Percentiles rank a stretch among this genome's conserved stretches.
Conservation (phyloP, 108 stramenopile species). For the Aureococcus anophagefferens region DNA sequence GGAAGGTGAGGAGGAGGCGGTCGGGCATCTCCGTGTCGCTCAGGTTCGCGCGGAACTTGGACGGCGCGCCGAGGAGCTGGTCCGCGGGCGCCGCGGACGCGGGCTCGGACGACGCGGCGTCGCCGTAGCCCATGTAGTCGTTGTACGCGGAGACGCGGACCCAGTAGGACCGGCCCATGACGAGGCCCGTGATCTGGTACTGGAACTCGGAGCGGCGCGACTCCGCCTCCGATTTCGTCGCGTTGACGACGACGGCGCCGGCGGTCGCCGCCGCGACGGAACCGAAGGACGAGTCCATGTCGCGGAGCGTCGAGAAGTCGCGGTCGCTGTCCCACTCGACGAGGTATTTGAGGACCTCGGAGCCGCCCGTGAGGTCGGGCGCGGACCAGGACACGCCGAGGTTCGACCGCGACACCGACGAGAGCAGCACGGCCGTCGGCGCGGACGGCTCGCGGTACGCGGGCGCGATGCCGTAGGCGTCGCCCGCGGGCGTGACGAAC, state of each 20-base stretch:
- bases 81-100: constrained; percentile 25
- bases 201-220: constrained; percentile 2
- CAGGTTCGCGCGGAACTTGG: constrained; percentile 21
- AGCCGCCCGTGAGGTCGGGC: constrained; percentile 40
- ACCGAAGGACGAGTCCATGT: neutral
- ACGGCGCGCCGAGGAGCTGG: constrained; percentile 26
- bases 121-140: constrained; percentile 27
- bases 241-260: neutral
- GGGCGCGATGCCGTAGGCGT: neutral
- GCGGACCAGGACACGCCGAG: constrained; percentile 46
- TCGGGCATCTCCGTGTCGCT: constrained; percentile 33
- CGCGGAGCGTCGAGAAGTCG: neutral
- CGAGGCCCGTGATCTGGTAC: constrained; percentile 30
- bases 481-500: too few relatives aligned
- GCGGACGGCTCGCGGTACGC: constrained; percentile 2
- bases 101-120: constrained; percentile 35
- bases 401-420: constrained; percentile 46
- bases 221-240: neutral
- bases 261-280: neutral
- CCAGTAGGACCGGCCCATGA: constrained; percentile 34
- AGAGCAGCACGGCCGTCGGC: constrained; percentile 37
- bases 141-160: constrained; percentile 51
- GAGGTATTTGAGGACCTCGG: constrained; percentile 47
- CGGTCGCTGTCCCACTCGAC: constrained; percentile 55
- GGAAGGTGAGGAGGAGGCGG: constrained; percentile 41